Evolutionary conservation across 495 filamentous ascomycete species (phyloP), one percentile per base, ranked within the genome.

Genomic region (Penicillium desertorum): DNA sequence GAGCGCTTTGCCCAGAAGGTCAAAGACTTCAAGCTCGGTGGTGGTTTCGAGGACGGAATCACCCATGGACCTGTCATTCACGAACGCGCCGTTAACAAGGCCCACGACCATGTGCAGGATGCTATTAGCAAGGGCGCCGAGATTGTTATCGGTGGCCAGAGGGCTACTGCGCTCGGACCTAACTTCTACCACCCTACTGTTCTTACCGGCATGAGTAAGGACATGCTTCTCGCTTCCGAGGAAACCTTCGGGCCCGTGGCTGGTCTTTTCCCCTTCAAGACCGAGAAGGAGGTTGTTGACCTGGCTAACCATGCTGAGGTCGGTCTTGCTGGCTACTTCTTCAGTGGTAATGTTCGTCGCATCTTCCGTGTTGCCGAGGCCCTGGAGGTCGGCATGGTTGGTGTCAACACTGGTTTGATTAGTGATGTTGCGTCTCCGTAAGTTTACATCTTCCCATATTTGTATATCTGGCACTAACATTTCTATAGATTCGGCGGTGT

Each of bases 181-280:
- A 91, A 92, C 72, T 96, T 94, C 76, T 92, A 86, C 70, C 78
- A 91, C 69, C 88, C 86, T 12, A 96, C 91, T 0, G 86, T 96
- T 25, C 78, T 96, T 45, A 85, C 84, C 3, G 86, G 81, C n/a
- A 91, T 96, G 87, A 91, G 72, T 27, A 80, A 77, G 59, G 86
- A 91, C 16, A 94, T 96, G 90, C 80, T 80, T 41, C 74, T 94
- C 50, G 84, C 89, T 20, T 73, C 71, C 1, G 91, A 96, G 68
- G 91, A 96, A 74, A 96, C 91, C 0, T 96, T 96, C 67, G 91
- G 91, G 3, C 91, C 91, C 20, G 83, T 96, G 6, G 89, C 90
- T 4, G 89, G 86, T 2, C 68, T 96, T n/a, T 92, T 92, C 74
- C 80, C 81, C 34, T 96, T 96, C 66, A 80, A 86, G 45, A 88